Conservation (phyloP, 495 filamentous ascomycete genomes). For the Amphirosellinia nigrospora region DNA sequence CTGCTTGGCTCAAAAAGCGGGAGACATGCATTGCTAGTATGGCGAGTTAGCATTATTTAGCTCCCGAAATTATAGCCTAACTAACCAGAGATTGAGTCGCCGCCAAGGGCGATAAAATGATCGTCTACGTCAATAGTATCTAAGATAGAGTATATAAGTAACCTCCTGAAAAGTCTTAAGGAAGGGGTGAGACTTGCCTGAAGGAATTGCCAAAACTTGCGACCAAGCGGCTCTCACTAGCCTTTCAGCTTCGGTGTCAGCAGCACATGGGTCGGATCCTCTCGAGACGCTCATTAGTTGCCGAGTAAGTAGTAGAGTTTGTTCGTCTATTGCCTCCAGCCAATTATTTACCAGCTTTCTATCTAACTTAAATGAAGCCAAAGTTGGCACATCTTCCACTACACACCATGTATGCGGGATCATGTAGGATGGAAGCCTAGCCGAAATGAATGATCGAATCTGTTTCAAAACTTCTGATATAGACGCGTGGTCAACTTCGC, state of each 20-base stretch:
- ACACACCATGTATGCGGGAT: constrained; percentile 5
- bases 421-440: constrained; percentile 19
- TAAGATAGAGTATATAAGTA: not conserved
- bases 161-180: not conserved
- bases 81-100: constrained; percentile 64
- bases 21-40: constrained; percentile 11
- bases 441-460: constrained; percentile 11
- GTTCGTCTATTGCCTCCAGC: constrained; percentile 6
- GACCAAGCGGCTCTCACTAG: constrained; percentile 13
- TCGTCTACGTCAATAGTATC: constrained; percentile 49
- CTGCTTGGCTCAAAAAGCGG: constrained; percentile 11
- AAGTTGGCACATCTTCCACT: constrained; percentile 4
- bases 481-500: not conserved
- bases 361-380: constrained; percentile 20
- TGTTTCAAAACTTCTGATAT: constrained; percentile 4
- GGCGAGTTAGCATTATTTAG: not conserved
- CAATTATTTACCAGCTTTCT: constrained; percentile 18
- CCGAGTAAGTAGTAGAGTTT: constrained; percentile 2
- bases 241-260: constrained; percentile 11
- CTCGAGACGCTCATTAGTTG: constrained; percentile 25
- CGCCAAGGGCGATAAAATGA: constrained; percentile 63
- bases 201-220: constrained; percentile 14
- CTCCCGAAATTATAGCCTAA: too few species aligned
- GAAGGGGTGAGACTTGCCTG: constrained; percentile 22
- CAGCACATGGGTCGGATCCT: constrained; percentile 11